Percentiles rank a stretch among this genome's conserved stretches.
phyloP scores from a whole-genome alignment of 108 stramenopile species.

The Parmales sp. region DNA sequence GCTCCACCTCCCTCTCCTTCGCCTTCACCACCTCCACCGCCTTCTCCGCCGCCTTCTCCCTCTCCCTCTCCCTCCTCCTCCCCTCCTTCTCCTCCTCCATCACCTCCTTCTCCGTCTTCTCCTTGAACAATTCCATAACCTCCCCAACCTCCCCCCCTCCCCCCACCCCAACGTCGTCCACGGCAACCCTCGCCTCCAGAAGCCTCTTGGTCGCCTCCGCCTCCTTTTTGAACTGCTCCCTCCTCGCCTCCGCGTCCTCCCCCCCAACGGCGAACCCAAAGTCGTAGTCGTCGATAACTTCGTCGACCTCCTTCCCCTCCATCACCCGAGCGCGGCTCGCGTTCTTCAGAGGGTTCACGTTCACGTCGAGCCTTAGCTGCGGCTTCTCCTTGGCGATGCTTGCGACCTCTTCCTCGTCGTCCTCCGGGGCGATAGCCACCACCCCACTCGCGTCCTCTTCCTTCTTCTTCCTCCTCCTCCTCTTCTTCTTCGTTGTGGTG shows the following conservation, averaged over 20 bases:
- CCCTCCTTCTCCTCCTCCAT: not conserved
- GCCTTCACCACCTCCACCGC: not conserved
- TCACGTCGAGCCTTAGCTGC: not conserved
- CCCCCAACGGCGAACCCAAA: not conserved
- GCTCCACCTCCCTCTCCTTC: not conserved
- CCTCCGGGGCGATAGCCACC: not conserved
- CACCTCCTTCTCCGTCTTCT: slow-evolving; percentile 2
- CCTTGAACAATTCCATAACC: not conserved
- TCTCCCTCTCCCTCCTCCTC: not conserved
- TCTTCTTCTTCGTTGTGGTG: not conserved
- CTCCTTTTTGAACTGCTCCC: not conserved
- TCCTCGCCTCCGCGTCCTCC: not conserved
- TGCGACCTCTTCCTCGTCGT: not conserved
- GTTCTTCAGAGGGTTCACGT: slow-evolving; percentile 13
- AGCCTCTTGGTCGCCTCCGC: not conserved
- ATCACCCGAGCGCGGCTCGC: not conserved
- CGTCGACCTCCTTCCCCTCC: slow-evolving; percentile 4
- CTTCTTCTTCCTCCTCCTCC: slow-evolving; percentile 10
- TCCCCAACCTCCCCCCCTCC: not conserved
- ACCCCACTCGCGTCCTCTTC: not conserved
- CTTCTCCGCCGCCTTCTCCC: not conserved
- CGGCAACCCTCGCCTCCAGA: not conserved
- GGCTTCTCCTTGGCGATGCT: not conserved
- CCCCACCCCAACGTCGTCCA: not conserved
- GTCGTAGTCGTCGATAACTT: slow-evolving; percentile 9